A percentile compares a stretch with the other conserved stretches of the same genome.
Evolutionary conservation across 306 rosid species (phyloP).

Genomic region (Prosopis cineraria): DNA sequence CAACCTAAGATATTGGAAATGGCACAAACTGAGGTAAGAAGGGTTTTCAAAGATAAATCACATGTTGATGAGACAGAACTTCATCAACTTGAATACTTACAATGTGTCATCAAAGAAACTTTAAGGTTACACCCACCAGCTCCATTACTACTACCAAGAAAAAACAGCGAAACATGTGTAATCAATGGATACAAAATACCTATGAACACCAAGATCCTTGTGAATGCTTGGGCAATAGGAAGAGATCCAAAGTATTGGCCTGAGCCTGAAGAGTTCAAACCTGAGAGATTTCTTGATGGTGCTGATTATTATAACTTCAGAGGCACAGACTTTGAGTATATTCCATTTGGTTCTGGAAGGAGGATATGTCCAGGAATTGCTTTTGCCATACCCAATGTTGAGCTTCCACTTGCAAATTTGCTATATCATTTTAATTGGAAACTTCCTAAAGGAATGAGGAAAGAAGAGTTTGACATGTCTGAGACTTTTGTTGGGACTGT

Average conservation of each 20-base stretch:
- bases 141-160: neutral
- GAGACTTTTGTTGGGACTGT: neutral
- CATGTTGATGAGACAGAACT: neutral
- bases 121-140: neutral
- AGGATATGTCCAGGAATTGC: neutral
- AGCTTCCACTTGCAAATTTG: conserved; percentile 2
- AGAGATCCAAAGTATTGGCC: conserved; percentile 27
- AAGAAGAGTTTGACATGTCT: neutral
- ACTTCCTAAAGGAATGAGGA: neutral
- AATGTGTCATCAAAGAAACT: conserved; percentile 2
- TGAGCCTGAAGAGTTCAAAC: conserved; percentile 8
- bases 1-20: neutral
- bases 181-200: conserved; percentile 24
- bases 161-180: neutral
- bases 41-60: neutral
- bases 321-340: neutral
- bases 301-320: neutral
- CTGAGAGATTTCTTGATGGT: conserved; percentile 9
- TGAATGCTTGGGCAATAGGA: neutral
- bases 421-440: conserved; percentile 19
- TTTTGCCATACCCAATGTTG: neutral
- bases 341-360: neutral
- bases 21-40: conserved; percentile 24
- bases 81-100: neutral
- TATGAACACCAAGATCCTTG: neutral